Evolutionary conservation across 345 rosid genomes (phyloP).

Genomic region (Diplotaxis tenuifolia): DNA sequence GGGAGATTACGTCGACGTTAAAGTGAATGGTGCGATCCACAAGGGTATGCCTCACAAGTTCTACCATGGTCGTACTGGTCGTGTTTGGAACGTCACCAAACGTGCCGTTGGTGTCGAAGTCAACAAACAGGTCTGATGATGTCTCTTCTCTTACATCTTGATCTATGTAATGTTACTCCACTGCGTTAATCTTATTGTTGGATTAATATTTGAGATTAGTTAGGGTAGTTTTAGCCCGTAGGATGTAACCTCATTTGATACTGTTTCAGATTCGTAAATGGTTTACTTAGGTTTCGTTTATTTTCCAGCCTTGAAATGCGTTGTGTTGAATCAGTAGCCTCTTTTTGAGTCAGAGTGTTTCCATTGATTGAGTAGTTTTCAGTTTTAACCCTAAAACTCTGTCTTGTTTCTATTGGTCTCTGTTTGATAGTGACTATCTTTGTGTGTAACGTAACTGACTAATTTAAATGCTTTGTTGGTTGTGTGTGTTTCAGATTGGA

Average conservation of each 20-base stretch:
- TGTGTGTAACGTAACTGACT: background rate
- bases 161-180: background rate
- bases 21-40: no score
- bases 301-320: no score
- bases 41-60: no score
- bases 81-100: background rate
- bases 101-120: background rate
- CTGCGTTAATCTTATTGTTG: background rate
- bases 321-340: no score
- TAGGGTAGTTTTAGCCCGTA: no score
- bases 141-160: background rate
- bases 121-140: slow-evolving; percentile 49
- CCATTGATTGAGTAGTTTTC: no score
- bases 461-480: background rate
- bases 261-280: no score
- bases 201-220: background rate
- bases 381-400: background rate
- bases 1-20: slow-evolving; percentile 52
- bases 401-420: background rate
- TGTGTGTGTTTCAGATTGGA: slow-evolving; percentile 27
- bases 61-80: no score
- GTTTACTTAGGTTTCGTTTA: no score
- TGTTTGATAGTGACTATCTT: background rate
- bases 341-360: no score
- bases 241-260: no score